These are phyloP conservation scores for Sungouiella blattae DNA, from an alignment of 805 yeast genomes.

Conservation along the genomic window DNA sequence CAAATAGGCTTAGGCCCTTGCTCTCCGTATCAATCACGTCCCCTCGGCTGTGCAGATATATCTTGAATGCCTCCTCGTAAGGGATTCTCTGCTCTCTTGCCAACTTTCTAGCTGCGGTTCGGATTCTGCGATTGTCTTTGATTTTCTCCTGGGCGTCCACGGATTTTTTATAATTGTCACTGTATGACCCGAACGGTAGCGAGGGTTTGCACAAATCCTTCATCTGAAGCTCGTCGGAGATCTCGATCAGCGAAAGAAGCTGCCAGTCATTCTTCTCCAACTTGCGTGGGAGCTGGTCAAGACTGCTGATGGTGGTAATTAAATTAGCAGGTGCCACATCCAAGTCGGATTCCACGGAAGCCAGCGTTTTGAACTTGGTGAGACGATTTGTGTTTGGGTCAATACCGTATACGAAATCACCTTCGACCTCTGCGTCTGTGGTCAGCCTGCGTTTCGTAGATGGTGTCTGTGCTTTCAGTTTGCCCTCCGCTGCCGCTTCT, in stretches of 20 bases:
- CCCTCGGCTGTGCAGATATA: background rate
- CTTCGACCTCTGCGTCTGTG: slow-evolving; percentile 3
- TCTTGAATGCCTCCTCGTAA: slow-evolving; percentile 17
- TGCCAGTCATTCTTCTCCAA: slow-evolving; percentile 35
- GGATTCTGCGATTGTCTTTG: slow-evolving; percentile 16
- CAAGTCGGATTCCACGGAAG: slow-evolving; percentile 9
- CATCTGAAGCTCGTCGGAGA: slow-evolving; percentile 51
- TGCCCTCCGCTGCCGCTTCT: too few relatives aligned
- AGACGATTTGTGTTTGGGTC: slow-evolving; percentile 27
- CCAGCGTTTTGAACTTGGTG: slow-evolving; percentile 21
- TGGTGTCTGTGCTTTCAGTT: background rate
- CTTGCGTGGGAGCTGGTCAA: slow-evolving; percentile 34
- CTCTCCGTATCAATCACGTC: background rate
- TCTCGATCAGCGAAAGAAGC: slow-evolving; percentile 28
- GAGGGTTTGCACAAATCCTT: slow-evolving; percentile 67
- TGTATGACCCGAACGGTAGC: slow-evolving; percentile 62
- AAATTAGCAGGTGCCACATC: slow-evolving; percentile 40
- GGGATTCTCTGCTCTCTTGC: slow-evolving; percentile 31
- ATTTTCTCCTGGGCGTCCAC: slow-evolving; percentile 44
- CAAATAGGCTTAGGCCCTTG: background rate
- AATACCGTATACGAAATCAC: slow-evolving; percentile 29
- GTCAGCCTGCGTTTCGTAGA: background rate
- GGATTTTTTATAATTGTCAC: slow-evolving; percentile 56
- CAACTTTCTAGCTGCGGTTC: slow-evolving; percentile 24
- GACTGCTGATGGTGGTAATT: slow-evolving; percentile 26